Conservation (phyloP, 352 stramenopile species). For the Globisporangium nunn region DNA sequence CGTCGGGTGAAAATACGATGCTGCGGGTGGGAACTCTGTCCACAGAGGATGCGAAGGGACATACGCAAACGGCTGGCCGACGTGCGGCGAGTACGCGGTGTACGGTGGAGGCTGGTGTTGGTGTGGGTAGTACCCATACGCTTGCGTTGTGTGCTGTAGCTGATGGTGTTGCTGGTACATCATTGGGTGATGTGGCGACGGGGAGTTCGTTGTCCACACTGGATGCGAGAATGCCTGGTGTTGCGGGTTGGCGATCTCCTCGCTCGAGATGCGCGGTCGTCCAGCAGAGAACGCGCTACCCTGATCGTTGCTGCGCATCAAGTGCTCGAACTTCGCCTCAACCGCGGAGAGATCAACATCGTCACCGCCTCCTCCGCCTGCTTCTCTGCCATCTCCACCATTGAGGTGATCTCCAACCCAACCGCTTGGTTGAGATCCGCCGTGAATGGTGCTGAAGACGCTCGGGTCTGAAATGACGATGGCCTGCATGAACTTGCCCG, state of each 20-base stretch:
- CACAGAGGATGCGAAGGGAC: not conserved
- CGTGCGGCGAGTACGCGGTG: not conserved
- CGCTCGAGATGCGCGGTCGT: not conserved
- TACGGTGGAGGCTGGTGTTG: conserved; percentile 22
- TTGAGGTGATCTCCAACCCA: not conserved
- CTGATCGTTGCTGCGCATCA: conserved; percentile 65
- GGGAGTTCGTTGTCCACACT: not conserved
- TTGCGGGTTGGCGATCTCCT: not conserved
- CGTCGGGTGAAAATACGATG: conserved; percentile 1
- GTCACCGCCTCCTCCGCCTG: conserved; percentile 22
- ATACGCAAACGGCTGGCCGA: conserved; percentile 1
- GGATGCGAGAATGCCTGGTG: not conserved
- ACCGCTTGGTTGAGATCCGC: conserved; percentile 10
- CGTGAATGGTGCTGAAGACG: conserved; percentile 56
- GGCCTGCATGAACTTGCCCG: conserved; percentile 49
- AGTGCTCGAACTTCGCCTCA: conserved; percentile 69
- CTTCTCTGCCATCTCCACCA: conserved; percentile 12
- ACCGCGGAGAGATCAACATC: conserved; percentile 69
- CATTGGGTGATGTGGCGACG: not conserved
- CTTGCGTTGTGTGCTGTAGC: conserved; percentile 6
- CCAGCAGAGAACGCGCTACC: conserved; percentile 7
- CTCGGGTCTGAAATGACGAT: conserved; percentile 65
- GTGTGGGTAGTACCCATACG: conserved; percentile 19
- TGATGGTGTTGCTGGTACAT: conserved; percentile 7
- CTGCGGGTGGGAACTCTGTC: not conserved